Conservation (phyloP, 306 rosid species). For the Quercus agrifolia region DNA sequence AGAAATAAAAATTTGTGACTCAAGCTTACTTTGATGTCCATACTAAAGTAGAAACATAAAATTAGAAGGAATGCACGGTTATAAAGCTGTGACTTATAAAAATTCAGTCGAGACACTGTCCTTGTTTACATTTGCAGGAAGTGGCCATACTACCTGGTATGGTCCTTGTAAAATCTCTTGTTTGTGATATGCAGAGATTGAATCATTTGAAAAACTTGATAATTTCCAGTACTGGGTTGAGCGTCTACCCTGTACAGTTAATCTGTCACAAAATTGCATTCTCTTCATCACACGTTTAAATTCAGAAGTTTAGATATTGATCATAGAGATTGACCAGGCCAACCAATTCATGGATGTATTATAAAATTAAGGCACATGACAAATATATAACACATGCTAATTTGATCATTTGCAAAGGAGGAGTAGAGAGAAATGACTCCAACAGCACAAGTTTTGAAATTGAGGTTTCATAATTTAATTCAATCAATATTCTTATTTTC, state of each 20-base stretch:
- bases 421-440: not conserved
- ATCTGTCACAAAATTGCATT: slow-evolving; percentile 36
- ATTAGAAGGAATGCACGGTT: too few species aligned
- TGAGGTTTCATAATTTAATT: not conserved
- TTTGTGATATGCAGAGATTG: slow-evolving; percentile 53
- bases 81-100: too few species aligned
- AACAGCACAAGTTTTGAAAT: not conserved
- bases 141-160: too few species aligned
- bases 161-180: not conserved
- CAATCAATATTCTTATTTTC: not conserved
- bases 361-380: not conserved
- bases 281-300: not conserved
- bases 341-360: not conserved
- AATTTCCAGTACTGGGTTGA: slow-evolving; percentile 30
- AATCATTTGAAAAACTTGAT: slow-evolving; percentile 30
- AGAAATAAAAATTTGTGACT: too few species aligned
- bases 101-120: too few species aligned
- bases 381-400: not conserved
- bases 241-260: slow-evolving; percentile 57
- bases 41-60: too few species aligned
- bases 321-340: not conserved
- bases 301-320: not conserved
- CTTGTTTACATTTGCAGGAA: too few species aligned
- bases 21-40: too few species aligned
- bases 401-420: too few species aligned